Evolutionary conservation across 2,329 filamentous ascomycete species (phyloP).

Genomic region (Exserohilum rostratum): DNA sequence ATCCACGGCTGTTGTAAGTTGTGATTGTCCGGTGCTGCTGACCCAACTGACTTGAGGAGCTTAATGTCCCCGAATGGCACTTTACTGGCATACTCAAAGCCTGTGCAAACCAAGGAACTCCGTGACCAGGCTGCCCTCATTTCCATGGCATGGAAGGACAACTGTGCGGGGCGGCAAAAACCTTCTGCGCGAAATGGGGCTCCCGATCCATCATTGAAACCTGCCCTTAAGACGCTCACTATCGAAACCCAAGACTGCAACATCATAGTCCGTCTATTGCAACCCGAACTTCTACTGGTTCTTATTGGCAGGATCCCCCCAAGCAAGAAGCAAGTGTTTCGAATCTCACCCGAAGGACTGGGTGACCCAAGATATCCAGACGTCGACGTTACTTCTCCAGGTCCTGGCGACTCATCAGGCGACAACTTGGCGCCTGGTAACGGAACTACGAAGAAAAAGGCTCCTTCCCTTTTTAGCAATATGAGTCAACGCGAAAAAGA

Average conservation of each 20-base stretch:
- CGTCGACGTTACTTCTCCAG: constrained; percentile 11
- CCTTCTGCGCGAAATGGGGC: constrained; percentile 11
- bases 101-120: constrained; percentile 56
- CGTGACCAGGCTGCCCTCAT: constrained; percentile 57
- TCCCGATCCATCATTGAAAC: constrained; percentile 19
- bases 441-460: constrained; percentile 22
- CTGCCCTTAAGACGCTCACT: constrained; percentile 52
- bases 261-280: constrained; percentile 54
- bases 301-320: constrained; percentile 57
- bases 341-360: constrained; percentile 52
- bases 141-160: constrained; percentile 58
- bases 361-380: constrained; percentile 50
- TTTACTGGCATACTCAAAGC: constrained; percentile 56
- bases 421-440: constrained; percentile 3
- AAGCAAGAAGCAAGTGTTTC: constrained; percentile 46
- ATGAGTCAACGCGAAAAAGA: constrained; percentile 48
- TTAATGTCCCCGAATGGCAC: constrained; percentile 60
- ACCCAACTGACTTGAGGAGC: constrained; percentile 32
- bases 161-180: constrained; percentile 33
- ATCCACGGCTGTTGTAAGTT: constrained; percentile 53
- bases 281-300: constrained; percentile 55
- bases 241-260: constrained; percentile 55
- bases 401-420: constrained; percentile 10
- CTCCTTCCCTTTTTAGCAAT: constrained; percentile 45
- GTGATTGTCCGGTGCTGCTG: background rate